Evolutionary conservation across 768 basidiomycete species (phyloP).

Genomic region (Suillus decipiens): DNA sequence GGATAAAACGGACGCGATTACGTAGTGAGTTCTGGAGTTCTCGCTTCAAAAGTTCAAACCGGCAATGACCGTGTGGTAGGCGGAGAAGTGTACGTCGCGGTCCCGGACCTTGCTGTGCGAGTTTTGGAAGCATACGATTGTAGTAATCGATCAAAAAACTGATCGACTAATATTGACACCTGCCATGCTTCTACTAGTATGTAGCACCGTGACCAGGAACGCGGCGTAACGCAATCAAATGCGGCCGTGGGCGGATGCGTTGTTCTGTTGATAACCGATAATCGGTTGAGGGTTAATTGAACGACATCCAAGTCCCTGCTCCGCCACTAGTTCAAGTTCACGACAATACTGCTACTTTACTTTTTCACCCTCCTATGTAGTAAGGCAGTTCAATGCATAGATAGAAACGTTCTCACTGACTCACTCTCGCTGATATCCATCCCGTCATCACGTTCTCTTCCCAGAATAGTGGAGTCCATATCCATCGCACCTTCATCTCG

Average conservation of each 20-base stretch:
- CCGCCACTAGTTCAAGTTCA: not conserved
- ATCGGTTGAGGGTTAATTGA: not conserved
- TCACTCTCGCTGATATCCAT: constrained; percentile 15
- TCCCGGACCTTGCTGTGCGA: not conserved
- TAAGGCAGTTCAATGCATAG: not conserved
- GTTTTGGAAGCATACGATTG: not conserved
- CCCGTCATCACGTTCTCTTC: constrained; percentile 28
- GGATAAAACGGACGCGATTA: not conserved
- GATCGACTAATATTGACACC: not conserved
- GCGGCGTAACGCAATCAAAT: not conserved
- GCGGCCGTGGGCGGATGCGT: not conserved
- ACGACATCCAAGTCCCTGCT: not conserved
- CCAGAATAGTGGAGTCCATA: constrained; percentile 15
- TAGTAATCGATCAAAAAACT: not conserved
- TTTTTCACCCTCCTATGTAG: constrained; percentile 30
- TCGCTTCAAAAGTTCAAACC: constrained; percentile 3
- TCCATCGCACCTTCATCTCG: constrained; percentile 19
- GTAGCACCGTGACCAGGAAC: not conserved
- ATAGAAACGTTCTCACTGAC: constrained; percentile 19
- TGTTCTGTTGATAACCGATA: not conserved
- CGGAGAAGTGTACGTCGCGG: not conserved
- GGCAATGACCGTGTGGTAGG: not conserved
- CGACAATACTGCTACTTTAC: constrained; percentile 16
- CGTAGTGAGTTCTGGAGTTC: constrained; percentile 3
- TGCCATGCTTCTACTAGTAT: not conserved